These are phyloP conservation scores for Creolimax fragrantissima DNA, from an alignment of 78 protist species.

Conservation along the genomic window DNA sequence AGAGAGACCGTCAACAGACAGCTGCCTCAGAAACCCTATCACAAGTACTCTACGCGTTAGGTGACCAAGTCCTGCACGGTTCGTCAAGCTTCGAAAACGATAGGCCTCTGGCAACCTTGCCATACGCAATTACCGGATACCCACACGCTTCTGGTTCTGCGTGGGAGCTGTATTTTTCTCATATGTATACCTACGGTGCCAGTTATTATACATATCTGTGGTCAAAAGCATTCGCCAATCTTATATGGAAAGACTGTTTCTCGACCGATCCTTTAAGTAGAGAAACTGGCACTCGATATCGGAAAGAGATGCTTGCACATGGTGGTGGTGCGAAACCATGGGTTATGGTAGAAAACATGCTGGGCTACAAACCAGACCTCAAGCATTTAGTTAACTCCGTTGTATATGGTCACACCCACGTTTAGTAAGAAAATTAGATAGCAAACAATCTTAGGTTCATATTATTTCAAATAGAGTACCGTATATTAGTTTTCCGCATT, in stretches of 20 bases:
- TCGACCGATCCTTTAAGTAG: not conserved
- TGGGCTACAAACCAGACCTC: not conserved
- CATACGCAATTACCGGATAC: not conserved
- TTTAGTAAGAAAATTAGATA: not conserved
- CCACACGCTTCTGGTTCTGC: not conserved
- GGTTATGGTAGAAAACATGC: not conserved
- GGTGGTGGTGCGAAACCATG: not conserved
- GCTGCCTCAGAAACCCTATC: not conserved
- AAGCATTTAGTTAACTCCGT: not conserved
- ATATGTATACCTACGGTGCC: conserved; percentile 4
- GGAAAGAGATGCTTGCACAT: not conserved
- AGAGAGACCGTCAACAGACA: not conserved
- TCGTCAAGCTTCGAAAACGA: not conserved
- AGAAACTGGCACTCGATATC: not conserved
- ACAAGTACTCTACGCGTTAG: not conserved
- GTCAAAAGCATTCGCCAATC: not conserved
- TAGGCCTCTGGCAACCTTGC: not conserved
- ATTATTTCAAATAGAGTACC: too few relatives aligned
- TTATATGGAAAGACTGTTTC: not conserved
- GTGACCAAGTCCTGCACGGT: not conserved
- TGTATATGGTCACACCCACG: not conserved
- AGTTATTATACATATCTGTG: conserved; percentile 32
- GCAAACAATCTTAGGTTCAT: too few relatives aligned
- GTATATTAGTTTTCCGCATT: too few relatives aligned
- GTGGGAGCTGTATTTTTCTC: not conserved